These are phyloP conservation scores for Leccinum rimulosum DNA, from an alignment of 768 basidiomycete species.

Conservation along the genomic window DNA sequence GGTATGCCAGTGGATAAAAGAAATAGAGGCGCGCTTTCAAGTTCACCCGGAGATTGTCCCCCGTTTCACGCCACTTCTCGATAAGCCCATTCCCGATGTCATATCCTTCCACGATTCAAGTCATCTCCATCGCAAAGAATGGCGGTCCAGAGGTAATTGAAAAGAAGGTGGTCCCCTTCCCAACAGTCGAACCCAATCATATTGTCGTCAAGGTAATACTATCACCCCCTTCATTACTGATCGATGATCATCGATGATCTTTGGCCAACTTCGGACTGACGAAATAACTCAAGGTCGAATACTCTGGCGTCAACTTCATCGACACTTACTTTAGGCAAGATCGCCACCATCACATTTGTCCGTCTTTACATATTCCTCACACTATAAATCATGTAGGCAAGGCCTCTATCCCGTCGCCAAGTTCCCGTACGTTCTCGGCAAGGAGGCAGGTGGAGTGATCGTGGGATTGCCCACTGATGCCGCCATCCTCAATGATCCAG, in stretches of 20 bases:
- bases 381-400: constrained; percentile 34
- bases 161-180: constrained; percentile 63
- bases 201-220: constrained; percentile 42
- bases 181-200: constrained; percentile 56
- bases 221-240: neutral
- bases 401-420: constrained; percentile 60
- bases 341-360: neutral
- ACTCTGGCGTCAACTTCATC: constrained; percentile 84
- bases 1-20: neutral
- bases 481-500: constrained; percentile 54
- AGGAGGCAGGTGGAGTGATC: constrained; percentile 77
- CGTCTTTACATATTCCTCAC: neutral
- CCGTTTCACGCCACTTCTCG: constrained; percentile 33
- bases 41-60: neutral
- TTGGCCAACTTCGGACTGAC: neutral
- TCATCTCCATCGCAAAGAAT: constrained; percentile 66
- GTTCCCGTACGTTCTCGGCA: constrained; percentile 70
- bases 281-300: constrained; percentile 53
- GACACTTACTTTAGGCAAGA: constrained; percentile 76
- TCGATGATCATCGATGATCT: too few species aligned
- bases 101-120: constrained; percentile 61
- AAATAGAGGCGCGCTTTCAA: neutral
- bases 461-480: constrained; percentile 69
- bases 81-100: constrained; percentile 39
- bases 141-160: constrained; percentile 80